Evolutionary conservation across 1,139 yeast genomes (phyloP), one percentile per base, ranked within the genome.

Genomic region (Kodamaea ohmeri): DNA sequence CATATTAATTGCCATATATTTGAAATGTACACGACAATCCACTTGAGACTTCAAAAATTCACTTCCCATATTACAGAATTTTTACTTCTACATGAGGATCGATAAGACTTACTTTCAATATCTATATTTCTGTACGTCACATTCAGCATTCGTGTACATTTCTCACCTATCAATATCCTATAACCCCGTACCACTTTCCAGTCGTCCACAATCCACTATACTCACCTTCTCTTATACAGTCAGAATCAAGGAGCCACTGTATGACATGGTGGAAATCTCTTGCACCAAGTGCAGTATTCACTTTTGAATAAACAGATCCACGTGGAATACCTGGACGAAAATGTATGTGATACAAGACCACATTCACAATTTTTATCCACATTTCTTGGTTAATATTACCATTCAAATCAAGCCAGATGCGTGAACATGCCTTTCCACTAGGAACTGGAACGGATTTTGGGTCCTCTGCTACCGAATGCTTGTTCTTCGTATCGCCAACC

Each of bases 321-420:
- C 41, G 46, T 2, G 77, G 64, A 4, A 81, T 67, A 2, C 95
- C 95, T 0, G 96, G 96, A 36, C 78, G 67, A 52, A 78, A 73
- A 11, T 80, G 67, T n/a, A 85, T 55, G 35, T 67, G 68, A 41
- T 70, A 61, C 1, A 80, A 43, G 0, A 79, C 45, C n/a, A 77
- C 67, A 20, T 71, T 60, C 0, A 83, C 57, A 0, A 82, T 55
- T 39, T 69, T 72, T 9, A 61, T 59, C 90, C 95, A 88, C n/a
- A 85, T 57, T 0, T 58, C 56, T 18, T 59, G 61, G 47, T 83
- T 79, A 18, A 86, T 68, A 20, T 68, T 60, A 1, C 95, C 94
- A 30, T 67, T 58, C 24, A 82, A 58, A 48, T 82, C 85, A 7
- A 85, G 66, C 96, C 96, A 88, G 8, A 85, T 60, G 36, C 76